phyloP scores from a whole-genome alignment of 352 stramenopile genomes.

The Phytophthora ramorum region DNA sequence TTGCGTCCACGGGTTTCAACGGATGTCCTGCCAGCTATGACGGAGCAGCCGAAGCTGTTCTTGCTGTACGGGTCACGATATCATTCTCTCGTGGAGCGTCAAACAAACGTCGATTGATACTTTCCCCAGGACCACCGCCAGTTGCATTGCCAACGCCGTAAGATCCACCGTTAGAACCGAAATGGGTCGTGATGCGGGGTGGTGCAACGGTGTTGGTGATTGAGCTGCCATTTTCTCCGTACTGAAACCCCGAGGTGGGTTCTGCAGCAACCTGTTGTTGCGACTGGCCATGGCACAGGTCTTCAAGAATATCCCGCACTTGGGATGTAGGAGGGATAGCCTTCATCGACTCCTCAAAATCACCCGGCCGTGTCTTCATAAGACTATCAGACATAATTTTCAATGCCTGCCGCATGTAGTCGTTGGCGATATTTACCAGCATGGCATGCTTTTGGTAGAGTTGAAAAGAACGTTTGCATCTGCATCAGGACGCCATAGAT shows the following conservation, averaged over 20 bases:
- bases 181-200: conserved; percentile 31
- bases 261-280: conserved; percentile 30
- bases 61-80: conserved; percentile 15
- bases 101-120: conserved; percentile 65
- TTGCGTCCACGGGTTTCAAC: conserved; percentile 43
- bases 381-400: conserved; percentile 74
- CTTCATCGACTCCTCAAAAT: conserved; percentile 66
- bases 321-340: conserved; percentile 66
- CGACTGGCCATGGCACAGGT: conserved; percentile 42
- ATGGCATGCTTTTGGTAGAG: conserved; percentile 57
- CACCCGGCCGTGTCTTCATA: conserved; percentile 51
- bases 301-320: conserved; percentile 53
- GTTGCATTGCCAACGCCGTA: background rate
- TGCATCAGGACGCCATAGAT: conserved; percentile 87
- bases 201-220: conserved; percentile 19
- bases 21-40: conserved; percentile 16
- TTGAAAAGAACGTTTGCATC: conserved; percentile 89
- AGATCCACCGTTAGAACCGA: conserved; percentile 8
- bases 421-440: conserved; percentile 74
- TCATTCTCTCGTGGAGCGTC: conserved; percentile 13
- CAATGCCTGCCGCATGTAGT: conserved; percentile 75
- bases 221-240: conserved; percentile 16
- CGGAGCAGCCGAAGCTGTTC: conserved; percentile 28
- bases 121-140: conserved; percentile 28
- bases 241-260: conserved; percentile 17